A percentile compares a stretch with the other conserved stretches of the same genome.
Conservation (phyloP, 1,139 yeast genomes). For the Yamadazyma diospyri region DNA sequence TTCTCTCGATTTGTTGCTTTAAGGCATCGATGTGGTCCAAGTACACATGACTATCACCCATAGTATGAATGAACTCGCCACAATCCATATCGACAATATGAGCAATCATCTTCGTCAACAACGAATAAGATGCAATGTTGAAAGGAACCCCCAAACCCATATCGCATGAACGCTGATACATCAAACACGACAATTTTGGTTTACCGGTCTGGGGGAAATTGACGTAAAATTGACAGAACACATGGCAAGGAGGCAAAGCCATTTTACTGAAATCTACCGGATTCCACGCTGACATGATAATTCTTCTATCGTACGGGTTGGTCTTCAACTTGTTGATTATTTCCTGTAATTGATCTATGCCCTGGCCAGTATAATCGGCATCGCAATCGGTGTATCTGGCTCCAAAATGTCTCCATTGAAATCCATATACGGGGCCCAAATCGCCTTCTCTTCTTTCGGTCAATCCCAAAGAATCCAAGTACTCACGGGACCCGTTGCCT, state of each 20-base stretch:
- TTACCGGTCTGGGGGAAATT: conserved; percentile 58
- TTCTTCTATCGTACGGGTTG: conserved; percentile 91
- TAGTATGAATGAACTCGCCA: conserved; percentile 90
- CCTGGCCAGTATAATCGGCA: conserved; percentile 80
- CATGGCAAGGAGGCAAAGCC: conserved; percentile 99
- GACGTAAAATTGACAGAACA: conserved; percentile 92
- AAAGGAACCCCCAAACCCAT: conserved; percentile 99
- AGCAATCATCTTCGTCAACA: conserved; percentile 91
- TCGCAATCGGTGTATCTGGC: conserved; percentile 86
- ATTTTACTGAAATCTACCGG: conserved; percentile 89
- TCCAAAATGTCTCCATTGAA: conserved; percentile 99
- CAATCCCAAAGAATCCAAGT: conserved; percentile 78
- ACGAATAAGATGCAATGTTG: conserved; percentile 93
- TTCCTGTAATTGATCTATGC: conserved; percentile 84
- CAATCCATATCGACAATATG: conserved; percentile 90
- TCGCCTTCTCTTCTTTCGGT: conserved; percentile 85
- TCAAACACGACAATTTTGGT: conserved; percentile 77
- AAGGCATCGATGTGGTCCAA: conserved; percentile 90
- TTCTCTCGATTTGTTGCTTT: conserved; percentile 69
- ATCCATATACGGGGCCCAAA: conserved; percentile 96
- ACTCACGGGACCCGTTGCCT: conserved; percentile 96
- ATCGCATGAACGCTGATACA: conserved; percentile 97
- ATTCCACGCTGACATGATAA: conserved; percentile 96
- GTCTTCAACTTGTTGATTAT: conserved; percentile 76
- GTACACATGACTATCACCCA: conserved; percentile 97